Percentiles rank a stretch among this genome's conserved stretches.
Conservation (phyloP, 2,329 filamentous ascomycete genomes). For the Madurella mycetomatis region DNA sequence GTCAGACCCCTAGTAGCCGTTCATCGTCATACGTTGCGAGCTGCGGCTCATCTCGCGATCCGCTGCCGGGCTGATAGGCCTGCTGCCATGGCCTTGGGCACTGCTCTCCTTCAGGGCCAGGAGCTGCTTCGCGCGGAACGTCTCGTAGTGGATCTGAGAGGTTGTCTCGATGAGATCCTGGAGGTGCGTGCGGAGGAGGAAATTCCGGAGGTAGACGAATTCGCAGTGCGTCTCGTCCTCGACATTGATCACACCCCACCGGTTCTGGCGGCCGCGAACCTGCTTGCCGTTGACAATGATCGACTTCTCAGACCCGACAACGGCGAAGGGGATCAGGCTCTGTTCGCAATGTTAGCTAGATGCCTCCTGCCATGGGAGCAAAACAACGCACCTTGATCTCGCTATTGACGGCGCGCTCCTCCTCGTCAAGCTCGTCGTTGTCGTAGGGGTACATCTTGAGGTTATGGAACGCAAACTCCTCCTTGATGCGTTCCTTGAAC, state of each 20-base stretch:
- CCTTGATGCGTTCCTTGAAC: conserved; percentile 99
- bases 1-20: conserved; percentile 73
- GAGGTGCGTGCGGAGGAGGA: conserved; percentile 95
- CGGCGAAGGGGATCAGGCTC: conserved; percentile 94
- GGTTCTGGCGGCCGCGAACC: conserved; percentile 95
- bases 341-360: conserved; percentile 35
- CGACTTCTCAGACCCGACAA: conserved; percentile 96
- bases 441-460: conserved; percentile 99
- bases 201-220: conserved; percentile 97
- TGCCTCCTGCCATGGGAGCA: not conserved
- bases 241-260: conserved; percentile 99
- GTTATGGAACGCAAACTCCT: conserved; percentile 99
- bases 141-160: conserved; percentile 99
- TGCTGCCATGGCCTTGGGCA: conserved; percentile 73
- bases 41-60: conserved; percentile 94
- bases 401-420: conserved; percentile 88
- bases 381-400: conserved; percentile 79
- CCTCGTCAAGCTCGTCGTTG: conserved; percentile 96
- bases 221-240: conserved; percentile 99
- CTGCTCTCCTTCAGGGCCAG: conserved; percentile 97
- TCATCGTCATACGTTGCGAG: conserved; percentile 98
- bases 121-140: conserved; percentile 98
- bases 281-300: conserved; percentile 97
- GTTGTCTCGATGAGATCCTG: conserved; percentile 99
- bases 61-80: conserved; percentile 91